phyloP scores from a whole-genome alignment of 768 basidiomycete genomes.

The Naematelia aurantialba region DNA sequence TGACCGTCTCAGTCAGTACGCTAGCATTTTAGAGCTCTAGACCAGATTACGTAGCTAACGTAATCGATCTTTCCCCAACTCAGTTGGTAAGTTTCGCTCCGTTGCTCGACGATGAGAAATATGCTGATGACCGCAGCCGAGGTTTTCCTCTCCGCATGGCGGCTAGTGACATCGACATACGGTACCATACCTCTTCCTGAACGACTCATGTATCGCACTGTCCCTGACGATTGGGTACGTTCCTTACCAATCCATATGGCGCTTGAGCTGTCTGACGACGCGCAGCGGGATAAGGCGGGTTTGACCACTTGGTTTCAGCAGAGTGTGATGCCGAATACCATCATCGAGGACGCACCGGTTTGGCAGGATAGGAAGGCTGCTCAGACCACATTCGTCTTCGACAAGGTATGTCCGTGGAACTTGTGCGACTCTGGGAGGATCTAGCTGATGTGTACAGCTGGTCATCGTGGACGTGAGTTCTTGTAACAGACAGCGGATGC shows the following conservation, averaged over 20 bases:
- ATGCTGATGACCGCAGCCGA: conserved; percentile 22
- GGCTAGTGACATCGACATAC: conserved; percentile 26
- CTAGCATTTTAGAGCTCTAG: too few species aligned
- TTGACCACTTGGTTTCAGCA: conserved; percentile 39
- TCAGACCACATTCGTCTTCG: conserved; percentile 27
- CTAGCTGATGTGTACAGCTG: conserved; percentile 5
- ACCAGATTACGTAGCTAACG: too few species aligned
- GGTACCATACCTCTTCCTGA: conserved; percentile 20
- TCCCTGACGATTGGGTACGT: conserved; percentile 36
- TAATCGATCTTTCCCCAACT: too few species aligned
- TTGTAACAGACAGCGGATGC: neutral
- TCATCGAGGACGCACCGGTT: conserved; percentile 28
- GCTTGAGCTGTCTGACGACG: conserved; percentile 10
- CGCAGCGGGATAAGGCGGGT: conserved; percentile 26
- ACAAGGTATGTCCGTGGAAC: conserved; percentile 21
- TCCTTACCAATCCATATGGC: neutral
- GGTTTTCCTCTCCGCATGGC: conserved; percentile 39
- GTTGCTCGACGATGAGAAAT: neutral
- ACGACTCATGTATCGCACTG: conserved; percentile 30
- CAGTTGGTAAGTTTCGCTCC: neutral
- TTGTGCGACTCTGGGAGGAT: too few species aligned
- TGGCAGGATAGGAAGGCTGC: conserved; percentile 27
- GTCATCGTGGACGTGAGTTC: conserved; percentile 31
- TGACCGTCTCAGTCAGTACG: conserved; percentile 10
- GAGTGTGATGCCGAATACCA: conserved; percentile 29